These are phyloP conservation scores for Skeletonema potamos DNA, from an alignment of 108 stramenopile genomes.

Conservation along the genomic window DNA sequence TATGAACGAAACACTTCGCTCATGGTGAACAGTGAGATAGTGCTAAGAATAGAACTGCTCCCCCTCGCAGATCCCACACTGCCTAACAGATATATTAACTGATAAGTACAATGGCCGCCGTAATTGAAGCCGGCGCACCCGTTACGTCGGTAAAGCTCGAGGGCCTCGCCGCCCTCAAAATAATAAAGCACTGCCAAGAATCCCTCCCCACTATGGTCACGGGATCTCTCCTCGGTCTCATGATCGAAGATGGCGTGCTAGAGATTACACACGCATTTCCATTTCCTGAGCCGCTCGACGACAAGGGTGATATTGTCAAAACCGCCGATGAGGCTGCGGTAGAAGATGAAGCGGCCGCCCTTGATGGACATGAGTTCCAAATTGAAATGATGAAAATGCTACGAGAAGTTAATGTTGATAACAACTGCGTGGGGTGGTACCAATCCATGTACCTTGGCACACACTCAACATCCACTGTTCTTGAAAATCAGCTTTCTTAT, in stretches of 20 bases:
- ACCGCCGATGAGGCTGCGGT: constrained; percentile 57
- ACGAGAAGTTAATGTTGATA: constrained; percentile 96
- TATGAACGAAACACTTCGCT: not conserved
- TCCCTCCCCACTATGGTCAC: constrained; percentile 91
- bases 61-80: not conserved
- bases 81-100: not conserved
- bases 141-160: constrained; percentile 79
- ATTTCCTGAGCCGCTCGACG: constrained; percentile 66
- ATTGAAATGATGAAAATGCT: constrained; percentile 99
- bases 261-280: constrained; percentile 95
- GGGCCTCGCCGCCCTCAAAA: constrained; percentile 92
- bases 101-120: constrained; percentile 59
- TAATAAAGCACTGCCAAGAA: constrained; percentile 98
- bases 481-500: constrained; percentile 94
- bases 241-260: constrained; percentile 66
- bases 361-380: constrained; percentile 89
- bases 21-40: not conserved
- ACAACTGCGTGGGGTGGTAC: constrained; percentile 99
- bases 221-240: constrained; percentile 95
- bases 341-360: constrained; percentile 57
- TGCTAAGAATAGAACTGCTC: not conserved
- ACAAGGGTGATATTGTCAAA: constrained; percentile 49
- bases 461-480: constrained; percentile 81
- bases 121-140: constrained; percentile 70
- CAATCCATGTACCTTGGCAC: constrained; percentile 96